Conservation (phyloP, 2,329 filamentous ascomycete species). For the Colletotrichum echinochloae region DNA sequence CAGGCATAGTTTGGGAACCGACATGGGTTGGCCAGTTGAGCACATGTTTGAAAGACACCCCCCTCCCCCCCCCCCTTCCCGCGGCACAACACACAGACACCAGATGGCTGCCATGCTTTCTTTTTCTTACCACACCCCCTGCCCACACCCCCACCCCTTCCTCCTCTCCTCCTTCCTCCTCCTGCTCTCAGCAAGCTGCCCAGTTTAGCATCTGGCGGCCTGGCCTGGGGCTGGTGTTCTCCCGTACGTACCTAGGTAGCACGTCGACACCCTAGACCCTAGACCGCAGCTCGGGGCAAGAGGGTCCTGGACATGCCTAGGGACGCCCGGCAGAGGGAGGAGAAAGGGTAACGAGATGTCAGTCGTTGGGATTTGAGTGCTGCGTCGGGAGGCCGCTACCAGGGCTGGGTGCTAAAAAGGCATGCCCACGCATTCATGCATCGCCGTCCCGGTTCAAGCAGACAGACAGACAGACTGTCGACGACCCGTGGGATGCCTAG, state of each 20-base stretch:
- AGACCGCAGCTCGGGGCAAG: slow-evolving; percentile 18
- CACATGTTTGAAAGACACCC: slow-evolving; percentile 40
- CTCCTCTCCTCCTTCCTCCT: not conserved
- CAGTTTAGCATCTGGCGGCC: slow-evolving; percentile 32
- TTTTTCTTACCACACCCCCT: slow-evolving; percentile 32
- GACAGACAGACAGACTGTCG: slow-evolving; percentile 38
- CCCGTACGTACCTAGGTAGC: slow-evolving; percentile 34
- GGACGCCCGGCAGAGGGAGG: not conserved
- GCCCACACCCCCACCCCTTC: not conserved
- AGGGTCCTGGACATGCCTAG: slow-evolving; percentile 18
- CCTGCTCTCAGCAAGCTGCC: slow-evolving; percentile 1
- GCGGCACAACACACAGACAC: slow-evolving; percentile 33
- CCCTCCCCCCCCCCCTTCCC: slow-evolving; percentile 21
- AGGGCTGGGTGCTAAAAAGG: slow-evolving; percentile 51
- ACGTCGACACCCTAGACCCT: slow-evolving; percentile 35
- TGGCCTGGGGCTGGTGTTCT: slow-evolving; percentile 36
- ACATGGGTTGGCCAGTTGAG: slow-evolving; percentile 37
- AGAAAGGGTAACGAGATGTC: slow-evolving; percentile 24
- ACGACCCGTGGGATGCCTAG: slow-evolving; percentile 44
- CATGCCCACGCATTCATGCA: slow-evolving; percentile 62
- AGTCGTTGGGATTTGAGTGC: slow-evolving; percentile 46
- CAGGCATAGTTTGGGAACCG: slow-evolving; percentile 40
- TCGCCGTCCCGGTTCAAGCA: slow-evolving; percentile 50
- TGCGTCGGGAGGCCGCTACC: slow-evolving; percentile 48
- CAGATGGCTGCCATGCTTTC: slow-evolving; percentile 40